Evolutionary conservation across 768 basidiomycete genomes (phyloP).

Genomic region (Phanerochaete carnosa): DNA sequence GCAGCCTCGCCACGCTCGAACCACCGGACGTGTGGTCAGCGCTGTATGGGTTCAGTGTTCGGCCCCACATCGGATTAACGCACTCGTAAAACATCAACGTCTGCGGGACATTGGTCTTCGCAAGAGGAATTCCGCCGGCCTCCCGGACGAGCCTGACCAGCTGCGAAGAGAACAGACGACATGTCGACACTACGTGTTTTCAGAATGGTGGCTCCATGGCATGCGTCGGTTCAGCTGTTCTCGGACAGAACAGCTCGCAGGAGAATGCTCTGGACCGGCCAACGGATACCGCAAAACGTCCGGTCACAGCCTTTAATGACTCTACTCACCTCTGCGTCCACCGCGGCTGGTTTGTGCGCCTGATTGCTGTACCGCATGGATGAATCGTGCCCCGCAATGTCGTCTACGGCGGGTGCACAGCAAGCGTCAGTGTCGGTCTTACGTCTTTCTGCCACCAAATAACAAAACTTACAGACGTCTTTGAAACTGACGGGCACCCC

Average conservation of each 20-base stretch:
- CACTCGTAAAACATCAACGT: constrained; percentile 85
- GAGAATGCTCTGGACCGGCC: too few species aligned
- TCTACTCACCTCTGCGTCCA: constrained; percentile 65
- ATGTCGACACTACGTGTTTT: background rate
- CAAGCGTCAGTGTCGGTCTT: background rate
- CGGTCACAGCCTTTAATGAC: too few species aligned
- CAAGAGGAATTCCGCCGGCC: constrained; percentile 79
- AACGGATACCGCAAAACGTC: too few species aligned
- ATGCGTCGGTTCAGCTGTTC: background rate
- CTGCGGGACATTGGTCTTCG: constrained; percentile 92
- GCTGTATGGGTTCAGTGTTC: constrained; percentile 65
- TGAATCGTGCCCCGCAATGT: constrained; percentile 62
- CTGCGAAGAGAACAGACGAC: constrained; percentile 34
- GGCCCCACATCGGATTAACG: constrained; percentile 74
- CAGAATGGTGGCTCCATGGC: background rate
- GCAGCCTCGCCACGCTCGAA: constrained; percentile 80
- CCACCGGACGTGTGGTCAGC: constrained; percentile 53
- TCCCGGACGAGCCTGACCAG: constrained; percentile 51
- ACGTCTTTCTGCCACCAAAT: too few species aligned
- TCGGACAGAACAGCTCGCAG: too few species aligned
- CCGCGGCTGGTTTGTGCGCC: constrained; percentile 53
- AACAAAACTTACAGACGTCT: constrained; percentile 55
- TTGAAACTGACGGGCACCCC: constrained; percentile 81
- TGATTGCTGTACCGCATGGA: constrained; percentile 68
- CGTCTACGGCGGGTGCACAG: constrained; percentile 34